A percentile compares a stretch with the other conserved stretches of the same genome.
Conservation (phyloP, 768 basidiomycete genomes). For the Lenzites betulinus region DNA sequence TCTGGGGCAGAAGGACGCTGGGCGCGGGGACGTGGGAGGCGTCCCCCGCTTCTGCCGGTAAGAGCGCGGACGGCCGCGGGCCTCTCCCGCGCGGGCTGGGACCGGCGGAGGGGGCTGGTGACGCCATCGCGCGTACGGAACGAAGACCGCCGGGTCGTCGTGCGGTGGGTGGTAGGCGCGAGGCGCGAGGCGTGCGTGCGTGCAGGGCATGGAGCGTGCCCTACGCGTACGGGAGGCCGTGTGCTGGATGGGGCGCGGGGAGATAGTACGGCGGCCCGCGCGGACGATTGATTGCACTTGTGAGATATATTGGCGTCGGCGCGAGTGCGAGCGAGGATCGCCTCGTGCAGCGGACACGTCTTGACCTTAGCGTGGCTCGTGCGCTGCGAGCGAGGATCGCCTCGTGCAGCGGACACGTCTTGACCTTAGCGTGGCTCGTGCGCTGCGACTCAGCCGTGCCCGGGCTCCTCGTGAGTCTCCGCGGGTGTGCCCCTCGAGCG, state of each 20-base stretch:
- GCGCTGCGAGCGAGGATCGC: not conserved
- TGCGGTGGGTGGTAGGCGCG: not conserved
- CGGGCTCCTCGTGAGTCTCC: not conserved
- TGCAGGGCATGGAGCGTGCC: not conserved
- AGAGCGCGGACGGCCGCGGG: constrained; percentile 1
- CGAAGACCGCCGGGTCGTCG: not conserved
- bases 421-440: not conserved
- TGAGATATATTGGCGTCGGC: not conserved
- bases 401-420: not conserved
- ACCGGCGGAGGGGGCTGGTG: not conserved
- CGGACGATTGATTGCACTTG: constrained; percentile 12
- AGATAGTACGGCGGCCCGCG: not conserved
- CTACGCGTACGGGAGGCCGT: not conserved
- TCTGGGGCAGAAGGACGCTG: no score
- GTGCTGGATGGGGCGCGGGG: not conserved
- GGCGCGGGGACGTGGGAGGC: not conserved
- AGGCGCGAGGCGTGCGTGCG: not conserved
- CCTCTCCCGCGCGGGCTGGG: no score
- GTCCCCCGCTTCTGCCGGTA: not conserved
- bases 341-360: not conserved
- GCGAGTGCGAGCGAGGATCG: not conserved
- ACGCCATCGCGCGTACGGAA: not conserved
- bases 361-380: not conserved
- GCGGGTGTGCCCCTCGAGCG: no score
- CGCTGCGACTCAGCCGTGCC: not conserved